Base-by-base conservation (phyloP, 257 asterid genomes). In the Penstemon davidsonii region DNA sequence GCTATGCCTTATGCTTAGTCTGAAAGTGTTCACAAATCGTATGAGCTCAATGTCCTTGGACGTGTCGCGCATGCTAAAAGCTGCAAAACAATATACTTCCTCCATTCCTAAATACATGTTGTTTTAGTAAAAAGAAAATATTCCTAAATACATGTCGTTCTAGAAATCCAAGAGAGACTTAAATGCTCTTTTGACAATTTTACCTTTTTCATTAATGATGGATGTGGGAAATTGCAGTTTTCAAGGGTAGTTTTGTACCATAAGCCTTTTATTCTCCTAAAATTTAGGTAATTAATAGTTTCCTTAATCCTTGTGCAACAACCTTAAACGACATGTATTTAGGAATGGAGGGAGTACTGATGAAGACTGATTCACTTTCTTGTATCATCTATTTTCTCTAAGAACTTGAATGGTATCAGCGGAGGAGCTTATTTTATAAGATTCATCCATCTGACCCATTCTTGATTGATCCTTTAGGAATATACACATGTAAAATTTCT, bases 41-140 rank as follows among this genome's bases (percentile, higher is more conserved):
- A 65, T 15, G 57, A 53, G 62, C 64, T 56, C 38, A 57, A 69
- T 63, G 52, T 63, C 63, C 61, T 42, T 49, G 71, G 18, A 25
- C 7, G 19, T 37, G 18, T 56, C 15, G 60, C 43, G 25, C 9
- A 19, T 47, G 72, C n/a, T 56, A 53, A 39, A 44, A 70, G 47
- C 41, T 51, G 61, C 53, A 58, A 69, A 66, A 65, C 67, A 25
- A 55, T 7, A 5, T 25, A 25, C 60, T n/a, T 55, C 40, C 8
- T 55, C 40, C 60, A 5, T 8, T 25, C 33, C 33, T 25, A 25
- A 25, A 25, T 25, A 25, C 33, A 25, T 25, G 33, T 25, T 2
- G 33, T 25, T 25, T 25, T 25, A 25, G 33, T 25, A 25, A 15
- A 15, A 15, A 15, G 18, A 15, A 15, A 15, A 15, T 15, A 15